phyloP scores from a whole-genome alignment of 257 asterid genomes.

The Echites panduratus region DNA sequence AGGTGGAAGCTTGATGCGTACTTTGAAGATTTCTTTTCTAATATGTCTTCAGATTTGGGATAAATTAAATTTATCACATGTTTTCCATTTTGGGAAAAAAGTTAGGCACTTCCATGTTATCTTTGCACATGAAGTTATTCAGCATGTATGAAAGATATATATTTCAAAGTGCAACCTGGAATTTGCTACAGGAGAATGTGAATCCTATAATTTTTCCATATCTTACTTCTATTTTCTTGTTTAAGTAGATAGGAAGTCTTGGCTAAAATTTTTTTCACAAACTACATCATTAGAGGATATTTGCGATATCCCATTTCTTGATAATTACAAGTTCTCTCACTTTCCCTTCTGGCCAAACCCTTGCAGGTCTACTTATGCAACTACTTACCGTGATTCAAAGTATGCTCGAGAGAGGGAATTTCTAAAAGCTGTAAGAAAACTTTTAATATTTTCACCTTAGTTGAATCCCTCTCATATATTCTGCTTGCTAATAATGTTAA shows the following conservation, averaged over 20 bases:
- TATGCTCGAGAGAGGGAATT: slow-evolving; percentile 88
- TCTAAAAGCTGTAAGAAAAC: slow-evolving; percentile 60
- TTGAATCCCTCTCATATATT: background rate
- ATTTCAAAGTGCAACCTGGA: background rate
- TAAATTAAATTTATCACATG: background rate
- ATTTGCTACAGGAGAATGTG: background rate
- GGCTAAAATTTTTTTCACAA: background rate
- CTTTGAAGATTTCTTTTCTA: background rate
- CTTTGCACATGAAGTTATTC: background rate
- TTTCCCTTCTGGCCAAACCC: background rate
- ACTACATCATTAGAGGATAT: background rate
- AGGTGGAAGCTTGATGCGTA: background rate
- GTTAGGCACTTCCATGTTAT: background rate
- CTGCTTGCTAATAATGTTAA: background rate
- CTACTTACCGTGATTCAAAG: slow-evolving; percentile 86
- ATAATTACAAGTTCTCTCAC: background rate
- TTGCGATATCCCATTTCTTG: background rate
- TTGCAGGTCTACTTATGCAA: slow-evolving; percentile 92
- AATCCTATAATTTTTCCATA: background rate
- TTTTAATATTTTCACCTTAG: background rate
- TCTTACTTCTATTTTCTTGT: background rate
- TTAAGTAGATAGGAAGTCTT: background rate
- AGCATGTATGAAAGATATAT: background rate
- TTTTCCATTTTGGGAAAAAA: background rate
- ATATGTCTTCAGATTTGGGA: background rate